Evolutionary conservation across 805 yeast species (phyloP), one percentile per base, ranked within the genome.

Genomic region (Sugiyamaella marilandica): DNA sequence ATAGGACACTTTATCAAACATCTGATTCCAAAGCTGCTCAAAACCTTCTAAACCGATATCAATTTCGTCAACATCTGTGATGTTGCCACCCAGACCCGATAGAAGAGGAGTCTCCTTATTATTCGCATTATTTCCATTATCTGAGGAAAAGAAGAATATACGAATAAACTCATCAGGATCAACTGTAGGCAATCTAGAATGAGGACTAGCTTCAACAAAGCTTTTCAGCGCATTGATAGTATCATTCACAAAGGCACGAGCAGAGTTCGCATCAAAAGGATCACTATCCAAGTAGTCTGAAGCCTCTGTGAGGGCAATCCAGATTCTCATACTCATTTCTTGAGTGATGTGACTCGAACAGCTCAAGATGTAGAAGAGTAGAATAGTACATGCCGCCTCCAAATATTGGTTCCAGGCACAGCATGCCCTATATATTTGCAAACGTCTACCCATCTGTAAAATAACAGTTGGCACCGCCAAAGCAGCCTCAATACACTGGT

Each of bases 401-500:
- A 51, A 35, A 26, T 51, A 51, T 19, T 46, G 49, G 13, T 32
- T 51, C 54, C 54, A 51, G 4, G 47, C 49, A 16, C 46, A 41
- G 24, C 31, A 39, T 14, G 41, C 24, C 11, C 29, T 14, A 32
- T 51, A 51, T 7, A 34, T 19, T 11, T 47, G 34, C 10, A 51
- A 18, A 29, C 54, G 37, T 14, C 41, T 19, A 11, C 54, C 54
- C 39, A 51, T 51, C 13, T 50, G 47, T 14, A 51, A 26, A 18
- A 51, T 46, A 45, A 51, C 47, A 2, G 54, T 51, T 11, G 54
- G 54, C 13, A 51, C 29, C 31, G 49, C 54, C 10, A 51, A 26
- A 3, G 54, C 50, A 26, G 45, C 21, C 32, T 51, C 46, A 14
- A 51, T 29, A 36, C 54, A 39, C 24, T 39, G 43, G 21, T 5